Evolutionary conservation across 805 yeast genomes (phyloP), one percentile per base, ranked within the genome.

Genomic region (Saccharomycopsis microspora): DNA sequence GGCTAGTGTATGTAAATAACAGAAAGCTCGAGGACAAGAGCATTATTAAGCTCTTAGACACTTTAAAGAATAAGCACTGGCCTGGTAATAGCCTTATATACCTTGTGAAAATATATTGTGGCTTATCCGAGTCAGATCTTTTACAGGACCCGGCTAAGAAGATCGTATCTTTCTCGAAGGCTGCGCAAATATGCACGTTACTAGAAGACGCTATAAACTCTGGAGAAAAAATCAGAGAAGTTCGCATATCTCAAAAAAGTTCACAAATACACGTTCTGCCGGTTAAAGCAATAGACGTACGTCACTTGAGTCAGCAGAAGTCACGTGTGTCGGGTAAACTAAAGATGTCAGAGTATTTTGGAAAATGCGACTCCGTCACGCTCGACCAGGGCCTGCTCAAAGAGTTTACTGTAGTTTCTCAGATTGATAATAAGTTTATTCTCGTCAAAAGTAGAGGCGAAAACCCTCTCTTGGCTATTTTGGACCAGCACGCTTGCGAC

Each of bases 401-500:
- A 1, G 32, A 51, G 1, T 51, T 56, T 42, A 50, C 56, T 5
- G 68, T 78, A 0, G 64, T 82, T 4, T 67, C 72, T 3, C 95
- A 85, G 58, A 63, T 84, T 3, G 85, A 78, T 42, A 57, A 62
- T 3, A 83, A 81, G 57, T 85, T 85, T 56, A 76, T 87, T 5
- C 63, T 86, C 4, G 60, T 74, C 2, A 65, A 60, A 29, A 38
- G 58, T 29, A 42, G n/a, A 5, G 32, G 31, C 3, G 39, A 30
- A 6, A 11, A 44, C 0, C 41, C 44, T 1, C 36, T 9, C 29
- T 55, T 76, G 10, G 60, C 75, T 27, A 62, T 76, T 1, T 56
- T 83, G 4, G 96, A 87, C 58, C 96, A 86, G 57, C 96, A 87
- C 65, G 95, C 95, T 0, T 76, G 82, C 46, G 94, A 84, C 62